Evolutionary conservation across 1,139 yeast genomes (phyloP).

Genomic region (Debaryomycetaceae sp.): DNA sequence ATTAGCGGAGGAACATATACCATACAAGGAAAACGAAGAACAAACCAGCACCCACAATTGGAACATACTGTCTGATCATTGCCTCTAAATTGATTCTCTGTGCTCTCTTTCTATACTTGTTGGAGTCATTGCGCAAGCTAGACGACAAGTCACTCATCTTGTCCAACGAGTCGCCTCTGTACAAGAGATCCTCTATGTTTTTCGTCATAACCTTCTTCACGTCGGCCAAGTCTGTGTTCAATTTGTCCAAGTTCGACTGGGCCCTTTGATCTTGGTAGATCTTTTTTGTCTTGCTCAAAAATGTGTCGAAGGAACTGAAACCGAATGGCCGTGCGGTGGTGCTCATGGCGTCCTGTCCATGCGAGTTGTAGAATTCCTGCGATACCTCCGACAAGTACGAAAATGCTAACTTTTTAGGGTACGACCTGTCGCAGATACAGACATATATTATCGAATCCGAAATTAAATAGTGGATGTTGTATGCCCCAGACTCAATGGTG

Average conservation of each 20-base stretch:
- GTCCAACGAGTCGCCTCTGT: slow-evolving; percentile 93
- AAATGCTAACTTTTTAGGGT: slow-evolving; percentile 86
- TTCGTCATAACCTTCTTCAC: slow-evolving; percentile 95
- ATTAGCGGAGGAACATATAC: slow-evolving; percentile 60
- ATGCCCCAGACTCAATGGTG: slow-evolving; percentile 73
- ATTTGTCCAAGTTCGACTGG: slow-evolving; percentile 78
- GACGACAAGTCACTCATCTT: slow-evolving; percentile 88
- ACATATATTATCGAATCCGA: slow-evolving; percentile 66
- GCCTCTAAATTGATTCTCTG: slow-evolving; percentile 89
- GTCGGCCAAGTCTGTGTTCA: slow-evolving; percentile 85
- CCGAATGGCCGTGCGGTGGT: slow-evolving; percentile 81
- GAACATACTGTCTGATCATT: slow-evolving; percentile 82
- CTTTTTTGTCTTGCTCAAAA: slow-evolving; percentile 82
- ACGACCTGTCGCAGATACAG: slow-evolving; percentile 71
- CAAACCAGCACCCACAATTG: slow-evolving; percentile 70
- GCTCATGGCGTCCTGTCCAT: slow-evolving; percentile 65
- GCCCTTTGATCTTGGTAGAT: slow-evolving; percentile 90
- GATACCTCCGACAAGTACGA: slow-evolving; percentile 81
- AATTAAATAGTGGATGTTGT: slow-evolving; percentile 73
- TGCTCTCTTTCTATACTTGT: slow-evolving; percentile 86
- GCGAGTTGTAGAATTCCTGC: slow-evolving; percentile 75
- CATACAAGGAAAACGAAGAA: slow-evolving; percentile 76
- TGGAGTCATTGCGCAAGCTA: slow-evolving; percentile 74
- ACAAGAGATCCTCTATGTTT: slow-evolving; percentile 88
- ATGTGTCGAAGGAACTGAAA: slow-evolving; percentile 78